phyloP scores from a whole-genome alignment of 1,284 basidiomycete species.

The Schizopora paradoxa region DNA sequence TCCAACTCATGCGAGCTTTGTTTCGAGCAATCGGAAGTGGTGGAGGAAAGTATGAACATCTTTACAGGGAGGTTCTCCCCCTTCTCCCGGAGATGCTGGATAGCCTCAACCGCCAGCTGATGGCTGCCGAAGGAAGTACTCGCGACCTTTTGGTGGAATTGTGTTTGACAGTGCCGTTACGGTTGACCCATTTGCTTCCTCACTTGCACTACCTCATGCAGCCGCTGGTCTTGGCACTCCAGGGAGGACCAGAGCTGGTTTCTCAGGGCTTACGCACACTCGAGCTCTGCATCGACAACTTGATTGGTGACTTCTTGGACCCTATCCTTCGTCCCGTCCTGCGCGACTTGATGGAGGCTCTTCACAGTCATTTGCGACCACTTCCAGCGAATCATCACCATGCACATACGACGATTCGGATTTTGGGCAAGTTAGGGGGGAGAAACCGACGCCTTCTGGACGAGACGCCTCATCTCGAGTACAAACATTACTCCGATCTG shows the following conservation, averaged over 20 bases:
- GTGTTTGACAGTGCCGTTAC: conserved; percentile 94
- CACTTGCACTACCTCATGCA: conserved; percentile 97
- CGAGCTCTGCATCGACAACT: conserved; percentile 99
- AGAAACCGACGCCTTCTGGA: conserved; percentile 86
- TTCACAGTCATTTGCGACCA: conserved; percentile 88
- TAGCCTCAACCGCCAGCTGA: conserved; percentile 87
- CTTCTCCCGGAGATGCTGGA: conserved; percentile 97
- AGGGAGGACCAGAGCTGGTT: conserved; percentile 85
- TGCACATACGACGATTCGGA: conserved; percentile 93
- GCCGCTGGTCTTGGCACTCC: conserved; percentile 88
- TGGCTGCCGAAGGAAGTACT: conserved; percentile 70
- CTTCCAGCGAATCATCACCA: conserved; percentile 88
- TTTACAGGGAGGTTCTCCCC: conserved; percentile 97
- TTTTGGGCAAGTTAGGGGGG: conserved; percentile 95
- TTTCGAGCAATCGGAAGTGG: conserved; percentile 96
- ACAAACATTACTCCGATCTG: conserved; percentile 62
- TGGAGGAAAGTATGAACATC: conserved; percentile 88
- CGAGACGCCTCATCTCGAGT: conserved; percentile 76
- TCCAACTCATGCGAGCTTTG: conserved; percentile 88
- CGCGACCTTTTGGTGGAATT: conserved; percentile 95
- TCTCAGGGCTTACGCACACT: conserved; percentile 95
- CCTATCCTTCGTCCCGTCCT: conserved; percentile 93
- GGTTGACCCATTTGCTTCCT: conserved; percentile 92
- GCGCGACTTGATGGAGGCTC: conserved; percentile 91
- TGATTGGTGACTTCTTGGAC: conserved; percentile 97